Evolutionary conservation across 164 flowering plant genomes (phyloP).

Genomic region (Chimonanthus salicifolius): DNA sequence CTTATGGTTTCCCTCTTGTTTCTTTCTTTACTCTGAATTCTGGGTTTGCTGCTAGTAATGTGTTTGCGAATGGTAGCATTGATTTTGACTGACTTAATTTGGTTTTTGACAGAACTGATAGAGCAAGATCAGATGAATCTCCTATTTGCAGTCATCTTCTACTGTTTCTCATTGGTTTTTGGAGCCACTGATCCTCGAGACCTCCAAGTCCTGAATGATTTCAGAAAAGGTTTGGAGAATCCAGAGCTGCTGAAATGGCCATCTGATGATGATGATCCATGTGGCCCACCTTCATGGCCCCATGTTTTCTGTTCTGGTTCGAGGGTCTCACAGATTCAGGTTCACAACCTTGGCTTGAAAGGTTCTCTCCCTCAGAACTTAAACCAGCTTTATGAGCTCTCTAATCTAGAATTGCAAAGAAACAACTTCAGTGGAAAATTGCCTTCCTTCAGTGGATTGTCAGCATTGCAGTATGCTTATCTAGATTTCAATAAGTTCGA

Average conservation of each 20-base stretch:
- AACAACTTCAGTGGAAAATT: slow-evolving; percentile 54
- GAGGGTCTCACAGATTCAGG: slow-evolving; percentile 71
- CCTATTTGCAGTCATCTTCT: background rate
- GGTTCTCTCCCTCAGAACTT: slow-evolving; percentile 64
- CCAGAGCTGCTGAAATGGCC: slow-evolving; percentile 79
- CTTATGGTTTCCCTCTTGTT: no score
- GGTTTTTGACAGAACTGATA: background rate
- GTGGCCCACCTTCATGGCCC: slow-evolving; percentile 60
- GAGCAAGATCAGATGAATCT: background rate
- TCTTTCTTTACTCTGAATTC: background rate
- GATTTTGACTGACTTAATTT: background rate
- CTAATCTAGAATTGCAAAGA: slow-evolving; percentile 56
- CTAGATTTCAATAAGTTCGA: slow-evolving; percentile 60
- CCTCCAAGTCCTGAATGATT: slow-evolving; percentile 43
- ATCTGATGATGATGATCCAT: slow-evolving; percentile 47
- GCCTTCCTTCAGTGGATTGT: slow-evolving; percentile 65
- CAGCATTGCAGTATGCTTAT: slow-evolving; percentile 43
- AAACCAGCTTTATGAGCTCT: slow-evolving; percentile 48
- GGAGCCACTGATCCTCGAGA: slow-evolving; percentile 54
- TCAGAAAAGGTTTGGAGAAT: slow-evolving; percentile 61
- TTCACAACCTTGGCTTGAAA: slow-evolving; percentile 41
- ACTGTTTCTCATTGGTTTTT: slow-evolving; percentile 10
- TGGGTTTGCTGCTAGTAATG: background rate
- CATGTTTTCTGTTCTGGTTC: slow-evolving; percentile 48
- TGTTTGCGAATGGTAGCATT: background rate